A percentile compares a stretch with the other conserved stretches of the same genome.
Conservation (phyloP, 108 stramenopile species). For the Cyclostephanos invisitatus region DNA sequence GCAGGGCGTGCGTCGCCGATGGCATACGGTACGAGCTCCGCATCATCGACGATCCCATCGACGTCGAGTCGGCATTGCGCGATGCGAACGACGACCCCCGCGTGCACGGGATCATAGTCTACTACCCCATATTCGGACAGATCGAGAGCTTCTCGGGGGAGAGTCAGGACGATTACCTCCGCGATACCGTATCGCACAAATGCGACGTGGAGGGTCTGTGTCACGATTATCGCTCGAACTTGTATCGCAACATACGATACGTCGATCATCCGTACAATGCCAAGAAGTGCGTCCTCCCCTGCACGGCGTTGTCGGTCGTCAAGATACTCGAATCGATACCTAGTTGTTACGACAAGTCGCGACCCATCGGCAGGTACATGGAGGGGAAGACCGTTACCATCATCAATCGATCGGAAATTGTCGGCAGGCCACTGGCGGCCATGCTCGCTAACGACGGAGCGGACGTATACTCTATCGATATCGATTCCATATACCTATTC, state of each 20-base stretch:
- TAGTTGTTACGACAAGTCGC: conserved; percentile 63
- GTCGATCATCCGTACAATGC: conserved; percentile 71
- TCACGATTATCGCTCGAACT: conserved; percentile 89
- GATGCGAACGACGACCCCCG: conserved; percentile 93
- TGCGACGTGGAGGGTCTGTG: conserved; percentile 98
- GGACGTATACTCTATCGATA: conserved; percentile 92
- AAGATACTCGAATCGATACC: conserved; percentile 91
- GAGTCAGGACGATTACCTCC: conserved; percentile 95
- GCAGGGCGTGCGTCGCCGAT: conserved; percentile 86
- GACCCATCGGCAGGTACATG: conserved; percentile 74
- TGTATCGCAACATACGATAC: conserved; percentile 93
- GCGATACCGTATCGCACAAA: conserved; percentile 87
- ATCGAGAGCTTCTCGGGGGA: conserved; percentile 92
- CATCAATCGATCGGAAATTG: conserved; percentile 95
- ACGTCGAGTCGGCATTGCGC: conserved; percentile 85
- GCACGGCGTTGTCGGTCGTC: conserved; percentile 91
- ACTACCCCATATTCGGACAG: conserved; percentile 97
- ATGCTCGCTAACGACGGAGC: conserved; percentile 98
- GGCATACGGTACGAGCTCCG: conserved; percentile 95
- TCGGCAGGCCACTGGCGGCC: conserved; percentile 95
- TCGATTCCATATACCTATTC: conserved; percentile 90
- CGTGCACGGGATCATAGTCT: conserved; percentile 97
- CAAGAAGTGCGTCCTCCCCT: conserved; percentile 93
- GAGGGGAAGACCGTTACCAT: conserved; percentile 87
- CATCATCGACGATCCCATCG: conserved; percentile 71